Evolutionary conservation across 805 yeast genomes (phyloP).

Genomic region (Tetrapisispora pingtungensis): DNA sequence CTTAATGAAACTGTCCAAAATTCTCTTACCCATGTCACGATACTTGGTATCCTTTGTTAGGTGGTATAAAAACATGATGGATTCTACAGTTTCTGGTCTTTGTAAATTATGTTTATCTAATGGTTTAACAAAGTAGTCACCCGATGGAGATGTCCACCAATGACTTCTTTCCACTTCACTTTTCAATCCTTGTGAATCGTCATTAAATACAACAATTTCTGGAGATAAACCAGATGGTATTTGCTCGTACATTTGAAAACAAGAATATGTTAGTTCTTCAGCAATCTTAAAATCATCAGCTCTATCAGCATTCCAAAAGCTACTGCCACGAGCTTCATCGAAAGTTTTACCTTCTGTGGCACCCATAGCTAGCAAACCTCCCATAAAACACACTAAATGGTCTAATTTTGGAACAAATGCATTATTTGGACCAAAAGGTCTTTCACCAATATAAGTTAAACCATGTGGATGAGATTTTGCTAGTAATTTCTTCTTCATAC

Average conservation of each 20-base stretch:
- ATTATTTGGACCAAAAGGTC: conserved; percentile 49
- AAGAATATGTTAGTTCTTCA: conserved; percentile 64
- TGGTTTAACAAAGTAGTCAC: conserved; percentile 61
- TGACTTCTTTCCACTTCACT: conserved; percentile 1
- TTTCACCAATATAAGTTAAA: conserved; percentile 67
- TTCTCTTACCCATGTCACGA: conserved; percentile 84
- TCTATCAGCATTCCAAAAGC: conserved; percentile 47
- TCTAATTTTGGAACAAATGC: conserved; percentile 70
- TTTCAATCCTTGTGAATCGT: conserved; percentile 18
- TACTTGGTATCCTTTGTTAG: conserved; percentile 72
- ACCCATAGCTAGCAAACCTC: conserved; percentile 81
- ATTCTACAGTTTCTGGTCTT: conserved; percentile 90
- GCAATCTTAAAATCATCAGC: conserved; percentile 62
- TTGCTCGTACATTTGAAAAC: conserved; percentile 75
- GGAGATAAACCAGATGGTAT: conserved; percentile 75
- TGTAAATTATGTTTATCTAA: conserved; percentile 76
- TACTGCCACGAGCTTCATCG: conserved; percentile 43
- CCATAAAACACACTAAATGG: conserved; percentile 84
- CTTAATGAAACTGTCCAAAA: conserved; percentile 59
- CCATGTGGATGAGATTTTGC: conserved; percentile 51
- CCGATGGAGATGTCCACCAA: conserved; percentile 28
- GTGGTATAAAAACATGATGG: conserved; percentile 68
- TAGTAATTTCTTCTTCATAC: conserved; percentile 61
- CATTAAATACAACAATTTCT: conserved; percentile 80
- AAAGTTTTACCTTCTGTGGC: conserved; percentile 65